phyloP scores from a whole-genome alignment of 441 rosid species.

The Pelargonium fulgidum region DNA sequence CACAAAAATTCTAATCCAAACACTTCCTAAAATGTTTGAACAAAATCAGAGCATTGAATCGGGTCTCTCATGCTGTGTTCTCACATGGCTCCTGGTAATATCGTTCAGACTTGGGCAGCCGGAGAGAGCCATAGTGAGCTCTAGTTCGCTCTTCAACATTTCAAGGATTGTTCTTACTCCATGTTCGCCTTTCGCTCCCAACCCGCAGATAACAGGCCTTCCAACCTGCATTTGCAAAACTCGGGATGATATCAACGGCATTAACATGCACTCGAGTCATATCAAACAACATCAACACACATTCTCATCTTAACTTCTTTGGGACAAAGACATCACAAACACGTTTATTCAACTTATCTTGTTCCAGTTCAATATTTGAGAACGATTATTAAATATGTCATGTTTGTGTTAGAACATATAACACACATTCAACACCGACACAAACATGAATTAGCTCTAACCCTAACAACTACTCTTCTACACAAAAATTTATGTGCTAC shows the following conservation, averaged over 20 bases:
- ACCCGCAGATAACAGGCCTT: constrained; percentile 73
- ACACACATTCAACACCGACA: no score
- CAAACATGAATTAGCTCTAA: no score
- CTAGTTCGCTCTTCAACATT: constrained; percentile 78
- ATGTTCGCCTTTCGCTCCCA: constrained; percentile 79
- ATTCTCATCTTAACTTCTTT: background rate
- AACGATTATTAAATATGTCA: no score
- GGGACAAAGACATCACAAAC: no score
- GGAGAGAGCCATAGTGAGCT: constrained; percentile 84
- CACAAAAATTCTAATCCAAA: background rate
- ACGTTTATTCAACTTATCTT: no score
- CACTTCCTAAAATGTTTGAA: no score
- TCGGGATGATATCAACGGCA: background rate
- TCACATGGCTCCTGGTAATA: constrained; percentile 54
- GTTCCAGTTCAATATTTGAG: no score
- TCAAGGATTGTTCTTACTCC: constrained; percentile 72
- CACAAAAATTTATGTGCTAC: background rate
- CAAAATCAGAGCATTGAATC: background rate
- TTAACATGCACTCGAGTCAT: background rate
- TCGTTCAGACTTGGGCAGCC: constrained; percentile 80
- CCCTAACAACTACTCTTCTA: background rate
- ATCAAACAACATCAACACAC: background rate
- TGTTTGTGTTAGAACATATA: no score
- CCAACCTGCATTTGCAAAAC: constrained; percentile 48
- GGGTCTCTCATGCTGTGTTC: background rate